These are phyloP conservation scores for Forsythia viridissima DNA, from an alignment of 257 asterid genomes.

Conservation along the genomic window DNA sequence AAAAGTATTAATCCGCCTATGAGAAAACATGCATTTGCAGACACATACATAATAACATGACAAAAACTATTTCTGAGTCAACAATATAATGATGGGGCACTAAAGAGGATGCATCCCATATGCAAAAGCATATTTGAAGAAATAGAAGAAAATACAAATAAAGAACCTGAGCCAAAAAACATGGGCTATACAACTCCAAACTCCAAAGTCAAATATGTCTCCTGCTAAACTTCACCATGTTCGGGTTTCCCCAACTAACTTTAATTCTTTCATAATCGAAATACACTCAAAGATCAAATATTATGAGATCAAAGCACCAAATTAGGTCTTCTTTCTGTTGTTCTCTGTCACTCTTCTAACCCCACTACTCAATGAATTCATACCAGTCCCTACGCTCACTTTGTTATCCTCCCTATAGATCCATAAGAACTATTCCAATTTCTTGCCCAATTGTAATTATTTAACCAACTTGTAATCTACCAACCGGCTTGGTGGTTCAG, in stretches of 20 bases:
- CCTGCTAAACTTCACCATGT: background rate
- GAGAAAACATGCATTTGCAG: background rate
- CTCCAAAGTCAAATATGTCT: background rate
- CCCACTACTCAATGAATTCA: background rate
- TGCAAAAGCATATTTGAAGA: background rate
- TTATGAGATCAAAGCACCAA: background rate
- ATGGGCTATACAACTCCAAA: background rate
- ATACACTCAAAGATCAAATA: background rate
- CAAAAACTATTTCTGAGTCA: background rate
- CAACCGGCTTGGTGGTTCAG: background rate
- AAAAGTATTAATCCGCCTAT: background rate
- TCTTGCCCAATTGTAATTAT: background rate
- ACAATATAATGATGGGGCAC: background rate
- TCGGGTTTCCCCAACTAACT: background rate
- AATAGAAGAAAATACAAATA: background rate
- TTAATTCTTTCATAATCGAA: background rate
- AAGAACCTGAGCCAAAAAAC: background rate
- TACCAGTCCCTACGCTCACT: background rate
- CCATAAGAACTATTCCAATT: background rate
- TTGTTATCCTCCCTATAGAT: background rate
- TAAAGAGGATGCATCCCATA: background rate
- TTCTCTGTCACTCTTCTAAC: background rate
- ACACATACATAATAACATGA: background rate
- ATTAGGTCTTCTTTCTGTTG: background rate
- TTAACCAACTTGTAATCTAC: background rate